These are phyloP conservation scores for Saturnispora mendoncae DNA, from an alignment of 805 yeast species.

Conservation along the genomic window DNA sequence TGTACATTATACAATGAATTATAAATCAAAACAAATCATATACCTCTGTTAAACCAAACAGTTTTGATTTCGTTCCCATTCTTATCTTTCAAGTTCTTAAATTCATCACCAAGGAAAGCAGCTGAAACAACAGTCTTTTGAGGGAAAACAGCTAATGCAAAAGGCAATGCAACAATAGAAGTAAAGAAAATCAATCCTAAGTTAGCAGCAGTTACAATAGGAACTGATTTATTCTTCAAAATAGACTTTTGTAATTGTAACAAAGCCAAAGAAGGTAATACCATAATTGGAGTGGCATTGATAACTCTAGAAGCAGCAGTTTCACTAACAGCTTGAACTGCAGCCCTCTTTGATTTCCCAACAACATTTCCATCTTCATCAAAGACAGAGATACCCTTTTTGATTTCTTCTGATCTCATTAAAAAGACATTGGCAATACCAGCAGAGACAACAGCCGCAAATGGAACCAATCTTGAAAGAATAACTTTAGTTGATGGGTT, in stretches of 20 bases:
- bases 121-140: conserved; percentile 64
- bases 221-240: conserved; percentile 57
- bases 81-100: conserved; percentile 51
- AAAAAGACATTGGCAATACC: conserved; percentile 93
- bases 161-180: conserved; percentile 81
- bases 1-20: too few species aligned
- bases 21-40: conserved; percentile 46
- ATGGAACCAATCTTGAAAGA: conserved; percentile 85
- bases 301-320: conserved; percentile 93
- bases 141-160: conserved; percentile 94
- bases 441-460: conserved; percentile 97
- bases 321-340: conserved; percentile 89
- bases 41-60: conserved; percentile 91
- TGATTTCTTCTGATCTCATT: conserved; percentile 93
- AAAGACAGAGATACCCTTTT: conserved; percentile 69
- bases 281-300: conserved; percentile 97
- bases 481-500: conserved; percentile 61
- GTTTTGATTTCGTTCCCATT: conserved; percentile 47
- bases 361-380: conserved; percentile 55
- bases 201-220: conserved; percentile 62
- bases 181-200: conserved; percentile 80
- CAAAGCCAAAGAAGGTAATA: conserved; percentile 79
- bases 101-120: conserved; percentile 51
- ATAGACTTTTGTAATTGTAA: conserved; percentile 67
- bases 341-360: conserved; percentile 79